Evolutionary conservation across 2,329 filamentous ascomycete species (phyloP).

Genomic region (Trichophaea hybrida): DNA sequence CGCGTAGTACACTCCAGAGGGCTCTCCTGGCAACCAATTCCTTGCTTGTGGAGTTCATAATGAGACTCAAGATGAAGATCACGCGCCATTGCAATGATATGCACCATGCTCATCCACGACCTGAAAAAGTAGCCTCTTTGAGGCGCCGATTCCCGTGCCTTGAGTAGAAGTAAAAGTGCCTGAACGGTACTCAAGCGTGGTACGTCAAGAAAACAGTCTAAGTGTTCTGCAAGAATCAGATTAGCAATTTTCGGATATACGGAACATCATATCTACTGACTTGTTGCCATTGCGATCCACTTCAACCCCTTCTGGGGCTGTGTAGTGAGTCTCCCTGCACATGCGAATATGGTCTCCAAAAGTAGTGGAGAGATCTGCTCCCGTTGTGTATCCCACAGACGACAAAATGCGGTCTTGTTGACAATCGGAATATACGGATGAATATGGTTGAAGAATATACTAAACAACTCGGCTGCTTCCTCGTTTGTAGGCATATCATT

Average conservation of each 20-base stretch:
- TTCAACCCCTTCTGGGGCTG: conserved; percentile 74
- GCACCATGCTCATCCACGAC: conserved; percentile 91
- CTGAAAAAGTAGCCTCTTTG: conserved; percentile 93
- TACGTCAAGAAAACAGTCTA: conserved; percentile 85
- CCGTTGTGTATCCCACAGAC: conserved; percentile 74
- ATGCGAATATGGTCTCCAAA: conserved; percentile 81
- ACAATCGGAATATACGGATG: conserved; percentile 88
- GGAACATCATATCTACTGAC: conserved; percentile 39
- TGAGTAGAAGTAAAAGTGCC: conserved; percentile 71
- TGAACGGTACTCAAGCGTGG: conserved; percentile 84
- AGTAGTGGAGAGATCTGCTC: conserved; percentile 79
- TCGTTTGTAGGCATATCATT: conserved; percentile 86
- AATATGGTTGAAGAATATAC: conserved; percentile 78
- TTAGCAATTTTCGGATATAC: conserved; percentile 7
- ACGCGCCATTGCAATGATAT: conserved; percentile 83
- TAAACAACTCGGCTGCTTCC: conserved; percentile 68
- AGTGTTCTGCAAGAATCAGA: conserved; percentile 48
- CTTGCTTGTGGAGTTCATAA: conserved; percentile 59
- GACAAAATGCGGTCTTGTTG: conserved; percentile 67
- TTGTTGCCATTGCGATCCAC: conserved; percentile 80
- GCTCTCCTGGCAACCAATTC: conserved; percentile 52
- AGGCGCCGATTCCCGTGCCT: conserved; percentile 80
- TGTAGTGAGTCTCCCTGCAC: conserved; percentile 68
- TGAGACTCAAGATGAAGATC: conserved; percentile 84
- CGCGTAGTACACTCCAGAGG: conserved; percentile 67